A percentile compares a stretch with the other conserved stretches of the same genome.
phyloP scores from a whole-genome alignment of 352 stramenopile genomes.

The Blastocystis sp. region DNA sequence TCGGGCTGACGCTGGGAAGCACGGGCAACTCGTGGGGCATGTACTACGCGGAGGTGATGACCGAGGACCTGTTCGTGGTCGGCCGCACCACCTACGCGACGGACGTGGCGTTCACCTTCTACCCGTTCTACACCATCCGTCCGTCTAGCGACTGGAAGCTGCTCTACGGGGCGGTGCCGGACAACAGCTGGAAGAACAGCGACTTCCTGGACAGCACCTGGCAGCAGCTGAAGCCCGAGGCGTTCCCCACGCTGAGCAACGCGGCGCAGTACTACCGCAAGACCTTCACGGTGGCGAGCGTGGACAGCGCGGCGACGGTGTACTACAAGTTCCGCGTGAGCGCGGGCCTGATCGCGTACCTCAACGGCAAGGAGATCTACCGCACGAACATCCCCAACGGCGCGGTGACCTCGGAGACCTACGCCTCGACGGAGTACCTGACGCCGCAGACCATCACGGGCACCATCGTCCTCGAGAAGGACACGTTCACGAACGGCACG shows the following conservation, averaged over 20 bases:
- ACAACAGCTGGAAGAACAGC: constrained; percentile 18
- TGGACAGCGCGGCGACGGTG: constrained; percentile 7
- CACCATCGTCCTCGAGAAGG: not conserved
- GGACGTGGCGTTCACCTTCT: not conserved
- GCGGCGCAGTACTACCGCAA: constrained; percentile 61
- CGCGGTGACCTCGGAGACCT: constrained; percentile 1
- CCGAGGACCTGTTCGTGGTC: constrained; percentile 34
- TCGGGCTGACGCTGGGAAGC: not conserved
- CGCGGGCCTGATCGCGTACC: constrained; percentile 48
- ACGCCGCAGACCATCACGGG: constrained; percentile 46
- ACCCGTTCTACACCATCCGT: constrained; percentile 47
- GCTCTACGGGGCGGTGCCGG: constrained; percentile 7
- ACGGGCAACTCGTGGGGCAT: constrained; percentile 1
- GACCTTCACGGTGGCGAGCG: constrained; percentile 30
- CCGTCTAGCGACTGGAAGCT: constrained; percentile 23
- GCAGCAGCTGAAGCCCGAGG: not conserved
- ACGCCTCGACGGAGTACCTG: constrained; percentile 49
- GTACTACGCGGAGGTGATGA: constrained; percentile 61
- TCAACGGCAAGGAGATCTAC: constrained; percentile 68
- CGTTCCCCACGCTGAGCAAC: constrained; percentile 35
- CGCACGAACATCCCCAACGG: constrained; percentile 65
- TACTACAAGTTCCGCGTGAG: constrained; percentile 46
- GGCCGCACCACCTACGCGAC: not conserved
- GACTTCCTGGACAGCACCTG: constrained; percentile 33
- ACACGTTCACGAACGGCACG: not conserved